A percentile compares a stretch with the other conserved stretches of the same genome.
Evolutionary conservation across 78 protist species (phyloP).

Genomic region (Dictyostelium capitatum): DNA sequence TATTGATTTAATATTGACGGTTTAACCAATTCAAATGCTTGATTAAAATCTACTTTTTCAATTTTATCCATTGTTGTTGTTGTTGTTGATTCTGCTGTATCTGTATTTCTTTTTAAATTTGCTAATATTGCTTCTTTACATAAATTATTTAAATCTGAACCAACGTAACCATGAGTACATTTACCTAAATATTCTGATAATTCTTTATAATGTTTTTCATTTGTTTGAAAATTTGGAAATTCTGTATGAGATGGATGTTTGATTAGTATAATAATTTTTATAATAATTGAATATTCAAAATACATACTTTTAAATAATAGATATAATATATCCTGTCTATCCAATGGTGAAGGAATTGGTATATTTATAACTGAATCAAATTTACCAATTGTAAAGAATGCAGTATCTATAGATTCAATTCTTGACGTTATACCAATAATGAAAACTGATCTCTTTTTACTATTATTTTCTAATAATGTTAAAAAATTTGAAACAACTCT

Average conservation of each 20-base stretch:
- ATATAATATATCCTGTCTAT: slow-evolving; percentile 33
- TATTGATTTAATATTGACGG: slow-evolving; percentile 99
- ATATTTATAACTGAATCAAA: slow-evolving; percentile 45
- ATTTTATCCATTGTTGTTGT: slow-evolving; percentile 97
- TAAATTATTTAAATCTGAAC: slow-evolving; percentile 99
- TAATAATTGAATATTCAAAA: not conserved
- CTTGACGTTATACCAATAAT: slow-evolving; percentile 57
- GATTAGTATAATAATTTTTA: not conserved
- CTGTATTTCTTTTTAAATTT: slow-evolving; percentile 98
- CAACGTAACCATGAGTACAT: slow-evolving; percentile 99
- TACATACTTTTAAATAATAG: slow-evolving; percentile 29
- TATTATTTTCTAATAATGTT: slow-evolving; percentile 33
- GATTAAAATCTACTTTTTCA: slow-evolving; percentile 91
- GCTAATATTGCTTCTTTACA: slow-evolving; percentile 99
- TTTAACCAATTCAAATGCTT: slow-evolving; percentile 93
- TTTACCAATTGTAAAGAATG: slow-evolving; percentile 45
- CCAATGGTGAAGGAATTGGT: slow-evolving; percentile 55
- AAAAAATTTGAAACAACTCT: slow-evolving; percentile 51
- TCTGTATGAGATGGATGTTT: not conserved
- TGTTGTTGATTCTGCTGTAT: slow-evolving; percentile 97
- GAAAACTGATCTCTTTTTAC: slow-evolving; percentile 31
- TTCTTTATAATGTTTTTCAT: slow-evolving; percentile 40
- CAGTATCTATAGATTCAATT: slow-evolving; percentile 38
- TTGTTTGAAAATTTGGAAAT: slow-evolving; percentile 6
- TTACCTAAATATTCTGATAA: slow-evolving; percentile 92